Conservation (phyloP, 805 yeast genomes). For the Saccharomycopsis sp. region DNA sequence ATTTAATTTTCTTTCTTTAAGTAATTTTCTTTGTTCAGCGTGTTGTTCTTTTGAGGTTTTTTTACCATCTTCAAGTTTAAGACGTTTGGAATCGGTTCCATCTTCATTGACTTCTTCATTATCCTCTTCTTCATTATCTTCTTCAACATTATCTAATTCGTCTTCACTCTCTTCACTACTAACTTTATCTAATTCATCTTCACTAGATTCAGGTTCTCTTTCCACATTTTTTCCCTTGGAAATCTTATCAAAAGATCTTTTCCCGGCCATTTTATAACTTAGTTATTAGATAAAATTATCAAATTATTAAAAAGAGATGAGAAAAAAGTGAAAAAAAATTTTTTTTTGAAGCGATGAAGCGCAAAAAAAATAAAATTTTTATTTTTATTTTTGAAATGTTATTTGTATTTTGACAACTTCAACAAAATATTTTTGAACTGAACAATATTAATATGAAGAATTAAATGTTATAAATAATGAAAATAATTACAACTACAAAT, state of each 20-base stretch:
- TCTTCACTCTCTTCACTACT: constrained; percentile 20
- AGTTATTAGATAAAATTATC: not conserved
- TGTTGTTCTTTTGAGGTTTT: constrained; percentile 56
- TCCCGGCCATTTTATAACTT: not conserved
- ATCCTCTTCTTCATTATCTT: constrained; percentile 22
- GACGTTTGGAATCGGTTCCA: constrained; percentile 25
- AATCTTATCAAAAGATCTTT: not conserved
- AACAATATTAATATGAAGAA: too few species aligned
- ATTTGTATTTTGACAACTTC: too few species aligned
- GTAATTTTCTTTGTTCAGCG: constrained; percentile 68
- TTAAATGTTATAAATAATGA: too few species aligned
- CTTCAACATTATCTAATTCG: constrained; percentile 22
- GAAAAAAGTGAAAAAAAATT: not conserved
- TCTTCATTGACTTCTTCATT: constrained; percentile 24
- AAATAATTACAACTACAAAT: too few species aligned
- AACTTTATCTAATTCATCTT: constrained; percentile 21
- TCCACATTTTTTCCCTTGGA: not conserved
- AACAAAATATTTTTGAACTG: too few species aligned
- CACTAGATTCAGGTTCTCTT: not conserved
- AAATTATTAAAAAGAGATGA: not conserved
- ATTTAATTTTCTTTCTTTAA: constrained; percentile 75
- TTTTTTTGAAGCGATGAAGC: not conserved
- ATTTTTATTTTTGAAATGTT: not conserved
- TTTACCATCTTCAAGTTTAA: constrained; percentile 25
- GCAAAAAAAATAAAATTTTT: not conserved